These are phyloP conservation scores for Bipolaris zeicola DNA, from an alignment of 2,329 filamentous ascomycete species.

Conservation along the genomic window DNA sequence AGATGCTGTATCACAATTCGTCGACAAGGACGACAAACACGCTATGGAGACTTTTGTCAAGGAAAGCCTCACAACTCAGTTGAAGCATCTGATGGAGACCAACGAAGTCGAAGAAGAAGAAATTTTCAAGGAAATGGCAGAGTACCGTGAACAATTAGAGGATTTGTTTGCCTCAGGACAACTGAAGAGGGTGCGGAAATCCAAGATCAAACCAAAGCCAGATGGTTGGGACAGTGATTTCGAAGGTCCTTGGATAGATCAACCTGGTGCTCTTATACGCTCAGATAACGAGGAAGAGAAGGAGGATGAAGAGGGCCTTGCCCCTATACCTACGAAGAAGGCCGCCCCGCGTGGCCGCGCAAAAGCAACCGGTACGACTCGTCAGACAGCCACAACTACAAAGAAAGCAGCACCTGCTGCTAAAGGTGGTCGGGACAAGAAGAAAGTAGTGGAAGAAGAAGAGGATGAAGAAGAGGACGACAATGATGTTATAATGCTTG, in stretches of 20 bases:
- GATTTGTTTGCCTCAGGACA: slow-evolving; percentile 71
- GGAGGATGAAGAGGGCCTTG: slow-evolving; percentile 44
- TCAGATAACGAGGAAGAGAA: slow-evolving; percentile 57
- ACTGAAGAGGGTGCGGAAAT: slow-evolving; percentile 60
- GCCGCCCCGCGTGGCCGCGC: slow-evolving; percentile 54
- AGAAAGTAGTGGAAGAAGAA: slow-evolving; percentile 50
- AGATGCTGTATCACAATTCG: slow-evolving; percentile 89
- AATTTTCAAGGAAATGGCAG: slow-evolving; percentile 74
- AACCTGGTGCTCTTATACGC: slow-evolving; percentile 68
- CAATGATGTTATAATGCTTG: slow-evolving; percentile 51
- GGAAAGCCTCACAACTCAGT: slow-evolving; percentile 51
- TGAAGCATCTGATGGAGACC: slow-evolving; percentile 54
- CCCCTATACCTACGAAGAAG: slow-evolving; percentile 44
- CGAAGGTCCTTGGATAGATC: slow-evolving; percentile 83
- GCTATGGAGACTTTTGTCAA: slow-evolving; percentile 68
- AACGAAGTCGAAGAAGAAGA: slow-evolving; percentile 72
- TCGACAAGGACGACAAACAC: slow-evolving; percentile 93
- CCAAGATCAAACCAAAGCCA: slow-evolving; percentile 74
- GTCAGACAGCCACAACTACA: slow-evolving; percentile 27
- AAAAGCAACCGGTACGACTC: slow-evolving; percentile 49
- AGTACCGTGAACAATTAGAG: slow-evolving; percentile 72
- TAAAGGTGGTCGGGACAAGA: slow-evolving; percentile 49
- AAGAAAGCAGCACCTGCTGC: slow-evolving; percentile 46
- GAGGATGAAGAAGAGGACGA: slow-evolving; percentile 50
- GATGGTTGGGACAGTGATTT: slow-evolving; percentile 86